These are phyloP conservation scores for Ustilago crameri DNA, from an alignment of 1,284 basidiomycete species.

Conservation along the genomic window DNA sequence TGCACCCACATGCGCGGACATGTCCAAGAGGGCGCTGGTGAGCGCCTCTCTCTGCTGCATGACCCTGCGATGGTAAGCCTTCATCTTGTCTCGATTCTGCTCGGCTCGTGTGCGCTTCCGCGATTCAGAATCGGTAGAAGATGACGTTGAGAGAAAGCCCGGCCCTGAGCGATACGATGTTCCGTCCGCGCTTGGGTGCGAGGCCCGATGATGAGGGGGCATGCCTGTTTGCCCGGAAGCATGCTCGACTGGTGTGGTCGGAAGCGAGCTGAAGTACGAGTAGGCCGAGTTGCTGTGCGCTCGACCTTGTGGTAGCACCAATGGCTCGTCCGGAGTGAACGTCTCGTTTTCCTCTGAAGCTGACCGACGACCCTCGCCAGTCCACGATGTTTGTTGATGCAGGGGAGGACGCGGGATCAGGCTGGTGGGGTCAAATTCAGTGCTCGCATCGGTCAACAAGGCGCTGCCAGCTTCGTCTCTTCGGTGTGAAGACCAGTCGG, in stretches of 20 bases:
- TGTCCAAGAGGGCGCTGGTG: slow-evolving; percentile 23
- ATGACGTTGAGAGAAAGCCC: slow-evolving; percentile 12
- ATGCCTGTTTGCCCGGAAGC: slow-evolving; percentile 3
- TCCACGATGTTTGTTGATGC: slow-evolving; percentile 12
- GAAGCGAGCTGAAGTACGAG: slow-evolving; percentile 34
- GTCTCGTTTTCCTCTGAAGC: slow-evolving; percentile 17
- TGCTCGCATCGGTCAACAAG: neutral
- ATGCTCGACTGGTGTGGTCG: slow-evolving; percentile 22
- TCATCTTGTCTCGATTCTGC: slow-evolving; percentile 51
- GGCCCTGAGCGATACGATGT: slow-evolving; percentile 5
- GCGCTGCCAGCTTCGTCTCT: neutral
- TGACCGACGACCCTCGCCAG: neutral
- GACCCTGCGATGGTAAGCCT: slow-evolving; percentile 40
- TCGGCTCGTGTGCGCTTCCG: slow-evolving; percentile 36
- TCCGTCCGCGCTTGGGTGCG: slow-evolving; percentile 13
- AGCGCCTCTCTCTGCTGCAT: slow-evolving; percentile 48
- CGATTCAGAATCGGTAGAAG: slow-evolving; percentile 21
- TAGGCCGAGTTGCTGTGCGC: slow-evolving; percentile 18
- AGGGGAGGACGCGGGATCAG: slow-evolving; percentile 9
- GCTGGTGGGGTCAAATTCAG: slow-evolving; percentile 16
- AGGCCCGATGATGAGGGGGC: slow-evolving; percentile 7
- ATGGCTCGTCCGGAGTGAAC: slow-evolving; percentile 18
- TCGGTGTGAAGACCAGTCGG: slow-evolving; percentile 5
- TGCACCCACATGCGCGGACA: slow-evolving; percentile 27
- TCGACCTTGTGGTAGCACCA: neutral